A percentile compares a stretch with the other conserved stretches of the same genome.
phyloP scores from a whole-genome alignment of 2,329 filamentous ascomycete genomes.

The Hymenoscyphus repandus region DNA sequence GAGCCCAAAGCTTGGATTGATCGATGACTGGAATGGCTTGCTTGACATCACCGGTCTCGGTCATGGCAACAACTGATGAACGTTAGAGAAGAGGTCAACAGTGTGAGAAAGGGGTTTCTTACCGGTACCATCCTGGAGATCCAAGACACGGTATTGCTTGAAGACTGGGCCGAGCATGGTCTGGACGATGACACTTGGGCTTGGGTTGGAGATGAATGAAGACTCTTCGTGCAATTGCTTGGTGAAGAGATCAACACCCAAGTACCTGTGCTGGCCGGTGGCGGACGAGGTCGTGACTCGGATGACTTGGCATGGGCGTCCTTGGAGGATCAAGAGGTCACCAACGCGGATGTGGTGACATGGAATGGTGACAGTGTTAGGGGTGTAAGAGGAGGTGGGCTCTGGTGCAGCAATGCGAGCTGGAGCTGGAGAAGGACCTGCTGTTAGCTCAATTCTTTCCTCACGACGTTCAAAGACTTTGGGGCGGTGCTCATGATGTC shows the following conservation, averaged over 20 bases:
- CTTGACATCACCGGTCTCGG: constrained; percentile 96
- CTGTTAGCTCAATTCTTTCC: constrained; percentile 29
- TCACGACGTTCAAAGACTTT: constrained; percentile 15
- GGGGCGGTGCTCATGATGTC: not conserved
- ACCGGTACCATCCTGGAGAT: constrained; percentile 78
- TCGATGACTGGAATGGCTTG: constrained; percentile 88
- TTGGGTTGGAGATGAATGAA: constrained; percentile 94
- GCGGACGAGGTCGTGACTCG: constrained; percentile 97
- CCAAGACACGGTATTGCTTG: constrained; percentile 99
- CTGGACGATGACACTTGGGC: constrained; percentile 94
- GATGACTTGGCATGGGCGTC: constrained; percentile 99
- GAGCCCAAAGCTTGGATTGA: constrained; percentile 82
- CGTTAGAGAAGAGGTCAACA: constrained; percentile 16
- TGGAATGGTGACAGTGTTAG: constrained; percentile 94
- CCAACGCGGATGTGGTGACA: constrained; percentile 99
- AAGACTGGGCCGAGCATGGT: constrained; percentile 99
- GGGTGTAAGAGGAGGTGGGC: constrained; percentile 28
- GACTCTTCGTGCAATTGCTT: constrained; percentile 99
- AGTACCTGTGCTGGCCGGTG: constrained; percentile 99
- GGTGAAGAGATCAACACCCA: constrained; percentile 99
- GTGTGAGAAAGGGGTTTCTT: constrained; percentile 27
- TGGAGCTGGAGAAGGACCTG: constrained; percentile 14
- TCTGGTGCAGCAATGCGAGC: constrained; percentile 15
- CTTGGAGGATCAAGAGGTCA: constrained; percentile 98
- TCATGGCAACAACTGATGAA: constrained; percentile 81